Evolutionary conservation across 2,329 filamentous ascomycete species (phyloP).

Genomic region (Coleophoma eucalyptorum): DNA sequence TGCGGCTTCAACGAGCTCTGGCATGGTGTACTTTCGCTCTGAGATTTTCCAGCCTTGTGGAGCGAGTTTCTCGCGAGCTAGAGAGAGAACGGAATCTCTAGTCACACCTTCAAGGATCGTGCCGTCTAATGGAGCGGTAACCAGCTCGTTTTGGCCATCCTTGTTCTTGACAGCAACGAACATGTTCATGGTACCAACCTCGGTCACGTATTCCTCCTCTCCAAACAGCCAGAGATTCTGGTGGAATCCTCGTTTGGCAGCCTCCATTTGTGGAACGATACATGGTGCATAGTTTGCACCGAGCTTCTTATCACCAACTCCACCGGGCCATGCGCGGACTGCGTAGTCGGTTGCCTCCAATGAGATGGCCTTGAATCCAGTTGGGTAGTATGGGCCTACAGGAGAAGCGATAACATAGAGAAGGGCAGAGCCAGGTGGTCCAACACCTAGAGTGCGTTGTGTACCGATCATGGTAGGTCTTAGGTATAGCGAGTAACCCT

Average conservation of each 20-base stretch:
- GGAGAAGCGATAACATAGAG: conserved; percentile 95
- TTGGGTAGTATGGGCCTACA: conserved; percentile 96
- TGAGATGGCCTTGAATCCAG: conserved; percentile 94
- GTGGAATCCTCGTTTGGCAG: conserved; percentile 87
- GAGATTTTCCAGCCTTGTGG: conserved; percentile 85
- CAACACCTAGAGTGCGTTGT: conserved; percentile 88
- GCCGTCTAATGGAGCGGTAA: conserved; percentile 94
- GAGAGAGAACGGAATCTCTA: conserved; percentile 80
- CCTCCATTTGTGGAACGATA: conserved; percentile 92
- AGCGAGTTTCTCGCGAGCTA: conserved; percentile 78
- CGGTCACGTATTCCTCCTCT: conserved; percentile 91
- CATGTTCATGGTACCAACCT: conserved; percentile 99
- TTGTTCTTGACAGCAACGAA: conserved; percentile 84
- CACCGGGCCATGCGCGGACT: conserved; percentile 94
- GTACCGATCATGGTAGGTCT: conserved; percentile 97
- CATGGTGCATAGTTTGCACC: conserved; percentile 99
- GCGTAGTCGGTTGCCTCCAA: conserved; percentile 96
- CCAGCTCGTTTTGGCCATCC: conserved; percentile 82
- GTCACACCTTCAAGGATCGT: conserved; percentile 96
- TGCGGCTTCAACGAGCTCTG: conserved; percentile 75
- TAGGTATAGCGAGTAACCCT: conserved; percentile 92
- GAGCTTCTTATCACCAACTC: conserved; percentile 96
- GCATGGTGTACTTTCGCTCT: conserved; percentile 92
- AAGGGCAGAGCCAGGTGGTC: conserved; percentile 85
- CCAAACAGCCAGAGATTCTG: conserved; percentile 99